phyloP scores from a whole-genome alignment of 106 monocot genomes.

The Dendrobium chrysotoxum region DNA sequence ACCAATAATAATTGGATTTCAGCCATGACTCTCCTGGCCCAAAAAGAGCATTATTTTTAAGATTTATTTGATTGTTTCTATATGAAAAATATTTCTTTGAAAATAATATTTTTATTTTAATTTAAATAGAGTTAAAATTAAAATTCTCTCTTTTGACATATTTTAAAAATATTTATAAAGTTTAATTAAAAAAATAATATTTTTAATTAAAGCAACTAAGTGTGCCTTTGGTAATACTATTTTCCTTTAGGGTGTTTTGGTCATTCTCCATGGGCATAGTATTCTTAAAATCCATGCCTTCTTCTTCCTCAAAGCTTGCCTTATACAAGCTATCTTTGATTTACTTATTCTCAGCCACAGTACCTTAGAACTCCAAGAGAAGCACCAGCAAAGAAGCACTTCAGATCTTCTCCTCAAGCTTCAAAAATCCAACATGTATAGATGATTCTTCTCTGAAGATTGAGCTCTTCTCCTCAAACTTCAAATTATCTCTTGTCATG shows the following conservation, averaged over 20 bases:
- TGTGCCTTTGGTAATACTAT: background rate
- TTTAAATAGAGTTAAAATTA: too few species aligned
- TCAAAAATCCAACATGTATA: background rate
- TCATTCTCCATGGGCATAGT: background rate
- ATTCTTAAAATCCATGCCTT: background rate
- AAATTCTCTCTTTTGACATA: too few species aligned
- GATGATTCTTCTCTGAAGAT: background rate
- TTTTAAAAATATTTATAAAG: too few species aligned
- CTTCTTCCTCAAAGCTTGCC: background rate
- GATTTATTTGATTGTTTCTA: too few species aligned
- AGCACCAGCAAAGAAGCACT: background rate
- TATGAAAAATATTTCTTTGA: background rate
- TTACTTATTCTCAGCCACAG: too few species aligned
- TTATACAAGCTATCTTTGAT: background rate
- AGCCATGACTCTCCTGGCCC: too few species aligned
- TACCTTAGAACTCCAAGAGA: too few species aligned
- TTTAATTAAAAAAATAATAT: too few species aligned
- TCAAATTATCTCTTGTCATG: too few species aligned
- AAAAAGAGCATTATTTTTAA: too few species aligned
- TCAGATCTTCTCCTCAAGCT: background rate
- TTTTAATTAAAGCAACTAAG: too few species aligned
- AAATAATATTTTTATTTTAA: background rate
- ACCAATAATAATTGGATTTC: too few species aligned
- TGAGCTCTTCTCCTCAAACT: background rate
- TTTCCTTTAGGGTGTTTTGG: background rate